Evolutionary conservation across 495 filamentous ascomycete genomes (phyloP).

Genomic region (Hypoxylon subgilvum): DNA sequence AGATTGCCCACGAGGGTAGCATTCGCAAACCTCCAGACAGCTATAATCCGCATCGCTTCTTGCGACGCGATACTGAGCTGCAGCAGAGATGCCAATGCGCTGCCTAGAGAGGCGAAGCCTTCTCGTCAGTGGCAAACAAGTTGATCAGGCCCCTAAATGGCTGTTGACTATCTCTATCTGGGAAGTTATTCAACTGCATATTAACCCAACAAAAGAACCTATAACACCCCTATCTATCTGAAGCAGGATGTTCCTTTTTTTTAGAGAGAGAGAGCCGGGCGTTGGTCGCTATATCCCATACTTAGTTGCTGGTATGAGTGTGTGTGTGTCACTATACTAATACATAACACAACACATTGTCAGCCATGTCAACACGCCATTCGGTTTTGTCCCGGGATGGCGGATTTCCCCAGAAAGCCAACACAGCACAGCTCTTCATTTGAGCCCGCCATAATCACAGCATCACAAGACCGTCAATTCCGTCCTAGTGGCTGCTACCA

Average conservation of each 20-base stretch:
- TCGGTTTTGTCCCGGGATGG: conserved; percentile 33
- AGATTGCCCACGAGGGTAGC: conserved; percentile 15
- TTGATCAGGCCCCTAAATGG: conserved; percentile 10
- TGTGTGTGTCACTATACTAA: too few species aligned
- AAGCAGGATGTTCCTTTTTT: conserved; percentile 7
- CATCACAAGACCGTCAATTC: conserved; percentile 34
- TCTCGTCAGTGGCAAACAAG: conserved; percentile 20
- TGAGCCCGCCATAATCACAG: conserved; percentile 28
- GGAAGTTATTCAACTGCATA: conserved; percentile 19
- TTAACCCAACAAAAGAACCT: conserved; percentile 16
- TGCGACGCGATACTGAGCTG: conserved; percentile 10
- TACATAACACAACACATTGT: too few species aligned
- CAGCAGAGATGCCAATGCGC: background rate
- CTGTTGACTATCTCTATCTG: background rate
- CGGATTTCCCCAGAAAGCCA: conserved; percentile 40
- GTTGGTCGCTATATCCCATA: conserved; percentile 9
- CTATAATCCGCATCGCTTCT: conserved; percentile 15
- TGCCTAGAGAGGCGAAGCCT: conserved; percentile 5
- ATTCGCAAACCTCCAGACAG: conserved; percentile 13
- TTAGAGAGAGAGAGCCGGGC: too few species aligned
- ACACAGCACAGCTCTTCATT: conserved; percentile 28
- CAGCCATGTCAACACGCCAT: conserved; percentile 33
- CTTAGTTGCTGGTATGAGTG: conserved; percentile 24
- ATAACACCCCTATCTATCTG: background rate
- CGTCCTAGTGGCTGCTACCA: conserved; percentile 30